A percentile compares a stretch with the other conserved stretches of the same genome.
Conservation (phyloP, 768 basidiomycete species). For the Leccinum sublutescens region DNA sequence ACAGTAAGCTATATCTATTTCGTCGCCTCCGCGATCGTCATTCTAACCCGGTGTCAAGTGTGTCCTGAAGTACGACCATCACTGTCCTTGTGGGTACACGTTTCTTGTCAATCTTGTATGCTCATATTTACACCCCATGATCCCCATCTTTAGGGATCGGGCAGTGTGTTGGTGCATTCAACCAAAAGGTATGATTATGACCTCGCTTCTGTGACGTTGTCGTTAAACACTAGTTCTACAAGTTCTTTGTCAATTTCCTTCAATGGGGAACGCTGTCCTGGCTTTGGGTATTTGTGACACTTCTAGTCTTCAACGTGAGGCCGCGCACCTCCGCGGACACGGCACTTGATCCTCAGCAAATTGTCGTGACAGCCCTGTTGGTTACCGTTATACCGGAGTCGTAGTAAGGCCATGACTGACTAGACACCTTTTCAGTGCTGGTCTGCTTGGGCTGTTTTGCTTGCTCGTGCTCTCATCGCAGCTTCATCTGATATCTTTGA, state of each 20-base stretch:
- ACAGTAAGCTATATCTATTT: slow-evolving; percentile 48
- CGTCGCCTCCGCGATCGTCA: neutral
- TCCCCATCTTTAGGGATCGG: slow-evolving; percentile 66
- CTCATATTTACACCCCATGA: neutral
- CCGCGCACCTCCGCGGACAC: slow-evolving; percentile 18
- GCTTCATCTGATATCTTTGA: slow-evolving; percentile 54
- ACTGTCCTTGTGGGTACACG: slow-evolving; percentile 73
- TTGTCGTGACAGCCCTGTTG: slow-evolving; percentile 74
- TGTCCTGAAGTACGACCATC: slow-evolving; percentile 82
- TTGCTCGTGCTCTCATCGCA: slow-evolving; percentile 56
- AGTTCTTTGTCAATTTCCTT: slow-evolving; percentile 87
- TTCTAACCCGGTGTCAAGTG: slow-evolving; percentile 47
- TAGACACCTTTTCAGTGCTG: slow-evolving; percentile 46
- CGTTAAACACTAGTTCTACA: neutral
- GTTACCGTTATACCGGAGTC: slow-evolving; percentile 30
- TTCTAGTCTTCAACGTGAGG: slow-evolving; percentile 52
- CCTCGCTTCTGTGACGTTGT: neutral
- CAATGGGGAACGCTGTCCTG: slow-evolving; percentile 60
- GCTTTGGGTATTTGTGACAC: slow-evolving; percentile 59
- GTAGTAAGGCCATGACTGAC: slow-evolving; percentile 9
- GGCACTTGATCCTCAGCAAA: slow-evolving; percentile 60
- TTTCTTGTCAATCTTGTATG: neutral
- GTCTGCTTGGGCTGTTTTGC: slow-evolving; percentile 73
- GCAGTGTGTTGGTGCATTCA: slow-evolving; percentile 89
- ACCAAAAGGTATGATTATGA: slow-evolving; percentile 66